Percentiles rank a stretch among this genome's conserved stretches.
These are phyloP conservation scores for Metschnikowia proteae DNA, from an alignment of 805 yeast species.

Conservation along the genomic window DNA sequence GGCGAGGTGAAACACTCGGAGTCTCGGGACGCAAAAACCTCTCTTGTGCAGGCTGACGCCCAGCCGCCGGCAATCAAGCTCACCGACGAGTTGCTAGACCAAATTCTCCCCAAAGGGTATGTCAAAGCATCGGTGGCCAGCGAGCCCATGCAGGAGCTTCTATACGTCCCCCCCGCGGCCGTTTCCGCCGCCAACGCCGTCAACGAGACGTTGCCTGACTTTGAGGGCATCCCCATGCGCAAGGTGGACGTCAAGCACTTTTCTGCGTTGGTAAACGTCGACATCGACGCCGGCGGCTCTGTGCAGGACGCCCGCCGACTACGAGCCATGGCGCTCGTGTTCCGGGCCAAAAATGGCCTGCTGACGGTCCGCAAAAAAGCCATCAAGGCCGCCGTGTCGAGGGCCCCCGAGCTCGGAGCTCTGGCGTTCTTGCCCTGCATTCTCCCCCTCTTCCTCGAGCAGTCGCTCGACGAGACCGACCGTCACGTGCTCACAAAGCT, in stretches of 20 bases:
- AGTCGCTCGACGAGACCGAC: constrained; percentile 72
- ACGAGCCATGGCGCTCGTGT: constrained; percentile 56
- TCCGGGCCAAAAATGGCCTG: constrained; percentile 76
- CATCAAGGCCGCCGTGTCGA: constrained; percentile 60
- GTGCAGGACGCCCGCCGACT: constrained; percentile 53
- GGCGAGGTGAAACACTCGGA: too few relatives aligned
- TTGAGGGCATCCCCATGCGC: constrained; percentile 29
- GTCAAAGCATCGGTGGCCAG: constrained; percentile 30
- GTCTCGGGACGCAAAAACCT: too few relatives aligned
- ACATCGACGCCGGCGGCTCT: constrained; percentile 14
- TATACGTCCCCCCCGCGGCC: constrained; percentile 49
- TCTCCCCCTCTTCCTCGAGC: constrained; percentile 74
- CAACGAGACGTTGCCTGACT: constrained; percentile 15
- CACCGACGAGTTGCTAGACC: constrained; percentile 43
- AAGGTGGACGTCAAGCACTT: constrained; percentile 71
- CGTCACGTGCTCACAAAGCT: constrained; percentile 78
- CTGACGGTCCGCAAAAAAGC: constrained; percentile 66
- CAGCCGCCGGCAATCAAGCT: background rate
- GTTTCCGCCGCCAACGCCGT: constrained; percentile 24
- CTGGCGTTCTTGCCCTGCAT: constrained; percentile 61
- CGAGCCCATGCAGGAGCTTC: constrained; percentile 28
- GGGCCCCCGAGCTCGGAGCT: constrained; percentile 66
- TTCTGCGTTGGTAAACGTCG: constrained; percentile 45
- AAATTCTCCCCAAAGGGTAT: constrained; percentile 53
- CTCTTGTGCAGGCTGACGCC: background rate